Conservation (phyloP, 2,329 filamentous ascomycete species). For the Sporothrix luriei region DNA sequence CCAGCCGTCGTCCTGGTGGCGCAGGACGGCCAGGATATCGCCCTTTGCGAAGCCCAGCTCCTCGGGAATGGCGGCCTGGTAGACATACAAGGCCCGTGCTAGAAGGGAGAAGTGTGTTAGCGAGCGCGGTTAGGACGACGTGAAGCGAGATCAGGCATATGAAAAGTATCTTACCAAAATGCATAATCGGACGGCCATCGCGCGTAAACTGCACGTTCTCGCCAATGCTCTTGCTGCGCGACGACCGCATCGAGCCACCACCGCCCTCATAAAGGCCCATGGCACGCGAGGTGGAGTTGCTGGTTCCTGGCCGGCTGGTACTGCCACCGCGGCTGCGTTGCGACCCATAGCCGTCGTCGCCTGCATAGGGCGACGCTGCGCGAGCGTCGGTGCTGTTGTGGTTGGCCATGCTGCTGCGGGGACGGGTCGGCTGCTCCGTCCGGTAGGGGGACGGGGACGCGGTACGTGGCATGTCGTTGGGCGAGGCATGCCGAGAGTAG, state of each 20-base stretch:
- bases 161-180: constrained; percentile 74
- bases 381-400: constrained; percentile 58
- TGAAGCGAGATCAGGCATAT: neutral
- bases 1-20: constrained; percentile 97
- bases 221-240: constrained; percentile 82
- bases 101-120: constrained; percentile 27
- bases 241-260: constrained; percentile 50
- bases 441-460: constrained; percentile 53
- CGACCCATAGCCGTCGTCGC: constrained; percentile 62
- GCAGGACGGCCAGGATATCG: constrained; percentile 82
- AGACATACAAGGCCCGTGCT: constrained; percentile 95
- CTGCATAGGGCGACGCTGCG: constrained; percentile 58
- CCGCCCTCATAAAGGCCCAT: constrained; percentile 61
- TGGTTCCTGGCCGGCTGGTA: constrained; percentile 50
- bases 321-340: constrained; percentile 54
- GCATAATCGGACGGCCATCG: constrained; percentile 83
- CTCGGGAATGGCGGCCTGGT: constrained; percentile 91
- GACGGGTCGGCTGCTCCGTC: constrained; percentile 49
- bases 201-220: constrained; percentile 81
- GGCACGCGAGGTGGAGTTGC: constrained; percentile 47
- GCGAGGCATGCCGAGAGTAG: constrained; percentile 57
- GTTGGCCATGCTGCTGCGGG: constrained; percentile 54
- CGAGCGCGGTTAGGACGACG: constrained; percentile 22
- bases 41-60: constrained; percentile 92
- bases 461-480: constrained; percentile 51